Conservation (phyloP, 805 yeast genomes). For the Yarrowia deformans region DNA sequence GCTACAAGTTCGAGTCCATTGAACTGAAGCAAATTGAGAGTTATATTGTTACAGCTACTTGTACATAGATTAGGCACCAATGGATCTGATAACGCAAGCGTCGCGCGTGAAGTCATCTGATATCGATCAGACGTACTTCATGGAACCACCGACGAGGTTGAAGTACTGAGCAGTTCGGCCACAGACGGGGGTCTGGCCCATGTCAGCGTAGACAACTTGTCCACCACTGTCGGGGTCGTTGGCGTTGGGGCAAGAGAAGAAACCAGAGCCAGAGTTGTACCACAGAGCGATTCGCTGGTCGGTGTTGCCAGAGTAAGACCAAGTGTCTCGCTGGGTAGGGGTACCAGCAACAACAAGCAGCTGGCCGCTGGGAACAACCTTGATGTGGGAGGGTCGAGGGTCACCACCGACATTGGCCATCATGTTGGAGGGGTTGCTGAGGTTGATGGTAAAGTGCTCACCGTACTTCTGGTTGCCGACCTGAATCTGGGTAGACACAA, state of each 20-base stretch:
- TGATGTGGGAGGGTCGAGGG: slow-evolving; percentile 27
- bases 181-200: slow-evolving; percentile 31
- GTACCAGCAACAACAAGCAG: slow-evolving; percentile 20
- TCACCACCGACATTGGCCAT: slow-evolving; percentile 32
- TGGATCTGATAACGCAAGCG: background rate
- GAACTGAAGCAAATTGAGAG: background rate
- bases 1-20: too few species aligned
- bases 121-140: slow-evolving; percentile 4
- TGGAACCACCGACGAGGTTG: slow-evolving; percentile 26
- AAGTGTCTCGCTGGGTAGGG: slow-evolving; percentile 12
- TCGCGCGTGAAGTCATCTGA: background rate
- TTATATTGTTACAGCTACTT: slow-evolving; percentile 11
- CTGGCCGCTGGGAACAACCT: slow-evolving; percentile 26
- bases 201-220: slow-evolving; percentile 22
- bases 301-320: slow-evolving; percentile 36
- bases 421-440: slow-evolving; percentile 31
- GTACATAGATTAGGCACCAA: background rate
- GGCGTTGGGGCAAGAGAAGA: slow-evolving; percentile 28
- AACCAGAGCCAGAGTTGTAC: slow-evolving; percentile 29
- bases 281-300: slow-evolving; percentile 25
- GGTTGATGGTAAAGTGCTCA: slow-evolving; percentile 34
- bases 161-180: slow-evolving; percentile 31
- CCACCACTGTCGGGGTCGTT: slow-evolving; percentile 22
- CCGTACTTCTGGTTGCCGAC: slow-evolving; percentile 32
- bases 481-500: slow-evolving; percentile 28